Base-by-base conservation (phyloP, 1,284 basidiomycete genomes). In the Moesziomyces antarcticus region DNA sequence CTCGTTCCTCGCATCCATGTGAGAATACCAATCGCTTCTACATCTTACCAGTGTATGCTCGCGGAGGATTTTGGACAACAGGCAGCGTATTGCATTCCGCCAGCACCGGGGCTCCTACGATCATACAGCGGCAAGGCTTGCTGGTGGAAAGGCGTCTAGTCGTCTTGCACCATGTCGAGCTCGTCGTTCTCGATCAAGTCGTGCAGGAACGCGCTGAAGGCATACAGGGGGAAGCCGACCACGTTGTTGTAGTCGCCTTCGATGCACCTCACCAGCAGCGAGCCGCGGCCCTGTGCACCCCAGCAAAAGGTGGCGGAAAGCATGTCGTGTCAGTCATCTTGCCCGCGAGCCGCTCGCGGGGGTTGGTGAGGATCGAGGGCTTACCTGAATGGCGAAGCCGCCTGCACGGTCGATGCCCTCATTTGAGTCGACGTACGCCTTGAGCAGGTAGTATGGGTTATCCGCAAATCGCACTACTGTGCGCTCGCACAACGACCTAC, bases 191-290 rank as follows among this genome's bases (percentile, higher is more conserved):
- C 79, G 18, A 82, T 62, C 33, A 84, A 58, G 18, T 82, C 71
- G 49, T 82, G 74, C 53, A 84, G 50, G 48, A 77, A 77, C 14
- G 60, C 45, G 43, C 61, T 59, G 46, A 77, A 65, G 35, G 63
- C 61, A 27, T 73, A 72, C 20, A 80, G 51, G 0, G 93, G 93
- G 82, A 95, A 94, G 3, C 95, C 95, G 14, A 96, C 93, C 5
- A 93, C 91, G 79, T 97, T 97, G 81, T 93, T 89, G 82, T 91
- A 97, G 83, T 96, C 93, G 1, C 96, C 95, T 59, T 97, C 92
- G 30, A 97, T 89, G 76, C 91, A 91, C 49, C 91, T 88, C 51
- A 97, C 86, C 37, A 98, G 87, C 46, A 94, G 75, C 2, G 91
- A 91, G 0, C 93, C 95, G 1, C 91, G 86, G 3, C 93, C 93